phyloP scores from a whole-genome alignment of 345 rosid species.

The Eutrema heterophyllum region DNA sequence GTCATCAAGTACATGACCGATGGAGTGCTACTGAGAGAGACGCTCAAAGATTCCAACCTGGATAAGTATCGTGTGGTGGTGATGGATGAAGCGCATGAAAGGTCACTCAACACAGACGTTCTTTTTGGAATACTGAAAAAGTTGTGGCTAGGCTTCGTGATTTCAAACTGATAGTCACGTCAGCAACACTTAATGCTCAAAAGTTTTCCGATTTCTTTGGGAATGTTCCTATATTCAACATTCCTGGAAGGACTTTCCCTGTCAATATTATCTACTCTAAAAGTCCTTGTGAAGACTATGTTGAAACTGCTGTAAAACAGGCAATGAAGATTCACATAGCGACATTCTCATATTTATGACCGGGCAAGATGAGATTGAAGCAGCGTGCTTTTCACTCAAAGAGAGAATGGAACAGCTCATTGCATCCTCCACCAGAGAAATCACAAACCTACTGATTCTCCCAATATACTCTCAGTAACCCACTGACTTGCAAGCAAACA shows the following conservation, averaged over 20 bases:
- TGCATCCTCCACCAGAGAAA: slow-evolving; percentile 64
- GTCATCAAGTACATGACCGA: slow-evolving; percentile 98
- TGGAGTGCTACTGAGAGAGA: slow-evolving; percentile 95
- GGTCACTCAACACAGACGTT: slow-evolving; percentile 91
- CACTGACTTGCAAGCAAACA: slow-evolving; percentile 97
- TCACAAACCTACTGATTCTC: slow-evolving; percentile 74
- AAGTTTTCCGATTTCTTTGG: slow-evolving; percentile 97
- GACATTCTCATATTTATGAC: slow-evolving; percentile 96
- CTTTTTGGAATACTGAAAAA: slow-evolving; percentile 92
- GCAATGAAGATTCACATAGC: slow-evolving; percentile 92
- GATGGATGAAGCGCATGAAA: slow-evolving; percentile 99
- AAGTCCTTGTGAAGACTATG: slow-evolving; percentile 96
- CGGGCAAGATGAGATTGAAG: slow-evolving; percentile 97
- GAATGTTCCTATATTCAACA: slow-evolving; percentile 86
- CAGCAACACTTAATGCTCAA: slow-evolving; percentile 95
- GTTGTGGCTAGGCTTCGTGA: slow-evolving; percentile 96
- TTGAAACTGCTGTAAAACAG: slow-evolving; percentile 97
- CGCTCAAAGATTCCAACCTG: slow-evolving; percentile 92
- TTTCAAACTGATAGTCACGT: slow-evolving; percentile 96
- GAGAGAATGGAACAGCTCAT: slow-evolving; percentile 90
- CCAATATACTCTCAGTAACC: slow-evolving; percentile 98
- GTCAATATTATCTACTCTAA: slow-evolving; percentile 76
- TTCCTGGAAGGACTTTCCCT: slow-evolving; percentile 96
- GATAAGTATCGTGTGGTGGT: slow-evolving; percentile 91
- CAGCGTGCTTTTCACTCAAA: slow-evolving; percentile 82